phyloP scores from a whole-genome alignment of 192 early-diverging fungal genomes.

The Oehlia diaphana region DNA sequence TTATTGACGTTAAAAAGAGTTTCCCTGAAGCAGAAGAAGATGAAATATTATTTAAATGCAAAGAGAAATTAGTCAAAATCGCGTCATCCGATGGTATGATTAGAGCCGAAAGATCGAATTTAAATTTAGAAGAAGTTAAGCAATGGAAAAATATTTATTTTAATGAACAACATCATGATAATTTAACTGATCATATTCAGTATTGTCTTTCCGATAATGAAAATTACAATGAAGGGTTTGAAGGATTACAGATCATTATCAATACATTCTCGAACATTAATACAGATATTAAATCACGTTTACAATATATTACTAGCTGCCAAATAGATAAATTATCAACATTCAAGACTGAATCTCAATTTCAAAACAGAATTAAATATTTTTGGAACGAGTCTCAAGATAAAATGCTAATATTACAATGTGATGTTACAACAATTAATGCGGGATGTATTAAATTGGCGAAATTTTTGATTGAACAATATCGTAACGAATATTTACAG shows the following conservation, averaged over 20 bases:
- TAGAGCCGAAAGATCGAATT: not conserved
- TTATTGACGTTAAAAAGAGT: not conserved
- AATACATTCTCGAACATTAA: not conserved
- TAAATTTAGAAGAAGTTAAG: not conserved
- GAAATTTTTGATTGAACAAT: slow-evolving; percentile 22
- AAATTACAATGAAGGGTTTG: too few species aligned
- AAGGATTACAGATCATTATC: slow-evolving; percentile 14
- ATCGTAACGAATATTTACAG: slow-evolving; percentile 8
- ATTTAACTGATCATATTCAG: not conserved
- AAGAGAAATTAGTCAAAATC: slow-evolving; percentile 11
- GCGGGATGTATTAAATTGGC: slow-evolving; percentile 25
- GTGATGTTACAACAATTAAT: slow-evolving; percentile 14
- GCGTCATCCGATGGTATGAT: slow-evolving; percentile 22
- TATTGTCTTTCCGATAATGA: too few species aligned
- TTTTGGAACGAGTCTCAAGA: slow-evolving; percentile 20
- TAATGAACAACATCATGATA: not conserved
- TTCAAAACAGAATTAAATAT: slow-evolving; percentile 15
- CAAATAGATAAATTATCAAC: not conserved
- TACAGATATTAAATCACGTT: too few species aligned
- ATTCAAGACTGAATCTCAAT: slow-evolving; percentile 20
- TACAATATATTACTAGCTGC: too few species aligned
- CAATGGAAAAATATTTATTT: slow-evolving; percentile 22
- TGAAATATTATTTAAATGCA: not conserved
- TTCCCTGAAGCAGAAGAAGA: not conserved
- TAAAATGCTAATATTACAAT: slow-evolving; percentile 21